Percentiles rank a stretch among this genome's conserved stretches.
phyloP scores from a whole-genome alignment of 768 basidiomycete species.

The Suillus spraguei region DNA sequence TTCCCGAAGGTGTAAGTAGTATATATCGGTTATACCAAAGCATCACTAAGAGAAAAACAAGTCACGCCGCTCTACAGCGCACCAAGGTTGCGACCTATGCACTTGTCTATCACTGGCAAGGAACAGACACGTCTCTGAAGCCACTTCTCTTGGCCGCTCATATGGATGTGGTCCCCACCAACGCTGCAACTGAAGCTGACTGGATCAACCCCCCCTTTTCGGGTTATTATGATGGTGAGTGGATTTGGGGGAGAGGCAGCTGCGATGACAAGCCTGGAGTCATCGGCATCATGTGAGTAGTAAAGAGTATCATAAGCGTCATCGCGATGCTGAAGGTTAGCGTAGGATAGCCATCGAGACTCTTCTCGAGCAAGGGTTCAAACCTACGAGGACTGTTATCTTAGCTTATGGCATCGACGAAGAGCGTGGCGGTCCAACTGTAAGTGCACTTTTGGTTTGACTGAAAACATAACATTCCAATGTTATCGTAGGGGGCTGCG shows the following conservation, averaged over 20 bases:
- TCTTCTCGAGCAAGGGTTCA: conserved; percentile 31
- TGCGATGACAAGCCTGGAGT: conserved; percentile 46
- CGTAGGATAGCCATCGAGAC: conserved; percentile 30
- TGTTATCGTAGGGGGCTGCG: conserved; percentile 40
- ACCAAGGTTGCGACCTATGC: conserved; percentile 64
- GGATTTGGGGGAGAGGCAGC: conserved; percentile 51
- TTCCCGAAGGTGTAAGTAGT: conserved; percentile 61
- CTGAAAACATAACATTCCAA: neutral
- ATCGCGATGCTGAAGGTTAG: neutral
- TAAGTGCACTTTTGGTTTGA: conserved; percentile 18
- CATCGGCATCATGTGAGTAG: conserved; percentile 37
- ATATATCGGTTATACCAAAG: neutral
- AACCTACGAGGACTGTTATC: conserved; percentile 33
- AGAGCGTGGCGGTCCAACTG: conserved; percentile 42
- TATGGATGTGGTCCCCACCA: conserved; percentile 54
- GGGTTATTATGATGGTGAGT: conserved; percentile 46
- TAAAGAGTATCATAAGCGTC: neutral
- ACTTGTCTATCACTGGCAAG: conserved; percentile 63
- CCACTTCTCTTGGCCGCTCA: conserved; percentile 57
- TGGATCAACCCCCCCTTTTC: conserved; percentile 56
- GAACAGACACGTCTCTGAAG: conserved; percentile 49
- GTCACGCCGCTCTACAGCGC: conserved; percentile 50
- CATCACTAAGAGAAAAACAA: conserved; percentile 20
- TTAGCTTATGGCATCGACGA: conserved; percentile 49
- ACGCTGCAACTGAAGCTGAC: conserved; percentile 42